Conservation (phyloP, 805 yeast genomes). For the Vanderwaltozyma verrucispora region DNA sequence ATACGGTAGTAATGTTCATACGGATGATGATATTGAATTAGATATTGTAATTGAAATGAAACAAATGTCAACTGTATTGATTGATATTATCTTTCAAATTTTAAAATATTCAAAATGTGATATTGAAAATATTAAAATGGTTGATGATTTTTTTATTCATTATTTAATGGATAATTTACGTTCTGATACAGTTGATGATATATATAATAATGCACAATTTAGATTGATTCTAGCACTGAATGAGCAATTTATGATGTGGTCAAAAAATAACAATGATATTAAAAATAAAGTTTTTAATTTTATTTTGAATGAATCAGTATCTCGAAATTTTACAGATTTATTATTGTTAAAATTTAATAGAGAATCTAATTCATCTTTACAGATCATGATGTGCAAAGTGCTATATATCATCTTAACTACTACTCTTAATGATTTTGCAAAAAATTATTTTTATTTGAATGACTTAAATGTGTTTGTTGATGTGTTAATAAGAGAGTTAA, state of each 20-base stretch:
- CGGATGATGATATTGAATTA: constrained; percentile 21
- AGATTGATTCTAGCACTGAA: constrained; percentile 64
- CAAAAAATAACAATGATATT: constrained; percentile 20
- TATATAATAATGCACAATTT: constrained; percentile 56
- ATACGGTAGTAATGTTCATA: constrained; percentile 14
- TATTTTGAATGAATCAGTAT: constrained; percentile 34
- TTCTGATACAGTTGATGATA: constrained; percentile 39
- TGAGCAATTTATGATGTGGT: constrained; percentile 75
- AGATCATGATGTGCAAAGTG: constrained; percentile 69
- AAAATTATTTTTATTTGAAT: constrained; percentile 65
- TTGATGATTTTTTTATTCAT: constrained; percentile 38
- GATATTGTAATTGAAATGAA: constrained; percentile 28
- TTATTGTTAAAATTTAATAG: constrained; percentile 70
- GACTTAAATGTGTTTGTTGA: constrained; percentile 79
- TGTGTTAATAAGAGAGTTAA: constrained; percentile 69
- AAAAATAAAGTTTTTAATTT: constrained; percentile 47
- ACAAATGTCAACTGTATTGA: constrained; percentile 33
- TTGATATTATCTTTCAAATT: constrained; percentile 46
- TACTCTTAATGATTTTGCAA: constrained; percentile 39
- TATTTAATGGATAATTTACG: constrained; percentile 38
- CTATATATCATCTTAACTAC: constrained; percentile 60
- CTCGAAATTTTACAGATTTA: constrained; percentile 53
- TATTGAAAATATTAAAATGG: constrained; percentile 30
- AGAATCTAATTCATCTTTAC: constrained; percentile 55
- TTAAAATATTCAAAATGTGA: constrained; percentile 41